Percentiles rank a stretch among this genome's conserved stretches.
phyloP scores from a whole-genome alignment of 176 grass and related monocot species.

The Microstegium vimineum region DNA sequence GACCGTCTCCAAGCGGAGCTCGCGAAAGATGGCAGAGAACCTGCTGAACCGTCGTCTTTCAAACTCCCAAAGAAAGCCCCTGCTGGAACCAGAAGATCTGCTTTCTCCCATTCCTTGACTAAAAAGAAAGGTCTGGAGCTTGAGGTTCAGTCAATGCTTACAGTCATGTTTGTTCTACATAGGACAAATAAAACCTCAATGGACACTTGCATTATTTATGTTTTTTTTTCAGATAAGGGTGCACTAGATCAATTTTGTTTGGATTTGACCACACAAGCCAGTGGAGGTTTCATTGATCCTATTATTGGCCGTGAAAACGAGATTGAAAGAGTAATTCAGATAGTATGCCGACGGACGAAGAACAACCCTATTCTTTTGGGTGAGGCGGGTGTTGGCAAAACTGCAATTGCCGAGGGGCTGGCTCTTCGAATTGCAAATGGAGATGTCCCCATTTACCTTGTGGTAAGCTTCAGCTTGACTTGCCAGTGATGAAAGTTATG shows the following conservation, averaged over 20 bases:
- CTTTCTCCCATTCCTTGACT: conserved; percentile 53
- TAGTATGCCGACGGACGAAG: conserved; percentile 91
- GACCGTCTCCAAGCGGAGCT: conserved; percentile 66
- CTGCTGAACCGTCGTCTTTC: conserved; percentile 31
- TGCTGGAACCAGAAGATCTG: conserved; percentile 43
- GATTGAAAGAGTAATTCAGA: conserved; percentile 95
- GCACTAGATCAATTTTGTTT: conserved; percentile 79
- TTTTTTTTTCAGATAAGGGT: conserved; percentile 69
- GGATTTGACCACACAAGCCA: conserved; percentile 83
- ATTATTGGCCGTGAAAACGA: conserved; percentile 84
- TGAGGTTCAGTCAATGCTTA: not conserved
- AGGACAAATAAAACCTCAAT: conserved; percentile 1
- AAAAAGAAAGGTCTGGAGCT: conserved; percentile 65
- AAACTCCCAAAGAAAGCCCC: conserved; percentile 53
- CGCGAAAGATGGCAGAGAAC: conserved; percentile 65
- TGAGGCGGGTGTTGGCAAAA: conserved; percentile 94
- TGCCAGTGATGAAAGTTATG: not conserved
- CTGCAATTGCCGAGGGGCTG: conserved; percentile 89
- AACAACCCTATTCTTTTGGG: conserved; percentile 99
- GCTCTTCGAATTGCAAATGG: conserved; percentile 79
- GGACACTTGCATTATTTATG: not conserved
- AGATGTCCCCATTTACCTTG: conserved; percentile 78
- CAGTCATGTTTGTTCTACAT: conserved; percentile 1
- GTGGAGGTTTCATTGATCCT: conserved; percentile 81
- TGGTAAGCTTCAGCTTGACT: conserved; percentile 35